Conservation (phyloP, 164 flowering plant species). For the Warburgia ugandensis region DNA sequence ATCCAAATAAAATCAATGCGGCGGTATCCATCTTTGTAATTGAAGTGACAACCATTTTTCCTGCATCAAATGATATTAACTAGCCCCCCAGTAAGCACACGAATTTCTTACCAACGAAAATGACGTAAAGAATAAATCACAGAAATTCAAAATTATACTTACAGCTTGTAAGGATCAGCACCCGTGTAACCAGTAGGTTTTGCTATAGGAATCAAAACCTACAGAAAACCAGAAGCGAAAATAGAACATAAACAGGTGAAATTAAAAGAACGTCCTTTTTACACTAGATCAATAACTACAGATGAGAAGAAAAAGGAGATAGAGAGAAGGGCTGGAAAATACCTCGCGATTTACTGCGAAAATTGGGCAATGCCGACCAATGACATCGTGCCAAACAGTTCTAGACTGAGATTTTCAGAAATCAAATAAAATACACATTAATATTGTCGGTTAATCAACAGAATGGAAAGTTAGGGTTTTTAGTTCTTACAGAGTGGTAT, state of each 20-base stretch:
- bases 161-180: slow-evolving; percentile 92
- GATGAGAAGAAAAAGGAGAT: not conserved
- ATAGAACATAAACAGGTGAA: no score
- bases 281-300: not conserved
- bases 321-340: not conserved
- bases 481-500: slow-evolving; percentile 66
- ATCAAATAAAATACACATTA: not conserved
- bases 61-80: no score
- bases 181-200: slow-evolving; percentile 90
- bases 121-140: no score
- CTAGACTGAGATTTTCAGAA: slow-evolving; percentile 47
- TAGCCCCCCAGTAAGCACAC: no score
- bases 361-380: slow-evolving; percentile 86
- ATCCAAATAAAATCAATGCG: no score
- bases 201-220: slow-evolving; percentile 81
- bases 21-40: no score
- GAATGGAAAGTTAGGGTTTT: slow-evolving; percentile 9
- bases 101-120: no score
- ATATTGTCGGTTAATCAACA: not conserved
- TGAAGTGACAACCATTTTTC: no score
- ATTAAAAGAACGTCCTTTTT: not conserved
- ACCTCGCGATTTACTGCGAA: slow-evolving; percentile 98
- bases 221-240: slow-evolving; percentile 1
- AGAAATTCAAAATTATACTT: slow-evolving; percentile 15
- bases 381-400: slow-evolving; percentile 85